A percentile compares a stretch with the other conserved stretches of the same genome.
phyloP scores from a whole-genome alignment of 2,329 filamentous ascomycete genomes.

The Epichloe amarillans region DNA sequence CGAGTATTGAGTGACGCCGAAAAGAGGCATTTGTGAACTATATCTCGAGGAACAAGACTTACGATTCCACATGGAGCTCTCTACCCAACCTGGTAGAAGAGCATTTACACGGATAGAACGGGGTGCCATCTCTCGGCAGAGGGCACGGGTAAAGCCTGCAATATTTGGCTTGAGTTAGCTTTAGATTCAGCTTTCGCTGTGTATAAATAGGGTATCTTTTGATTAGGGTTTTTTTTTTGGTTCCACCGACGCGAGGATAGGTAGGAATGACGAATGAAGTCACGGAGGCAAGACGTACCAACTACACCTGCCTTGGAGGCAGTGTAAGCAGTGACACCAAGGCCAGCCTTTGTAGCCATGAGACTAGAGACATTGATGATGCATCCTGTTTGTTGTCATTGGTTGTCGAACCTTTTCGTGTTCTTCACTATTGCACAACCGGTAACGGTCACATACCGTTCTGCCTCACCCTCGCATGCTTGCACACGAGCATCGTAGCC shows the following conservation, averaged over 20 bases:
- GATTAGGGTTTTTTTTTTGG: no score
- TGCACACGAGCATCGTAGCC: constrained; percentile 50
- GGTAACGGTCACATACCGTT: constrained; percentile 14
- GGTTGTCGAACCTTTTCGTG: neutral
- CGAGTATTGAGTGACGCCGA: neutral
- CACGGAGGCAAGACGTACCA: constrained; percentile 31
- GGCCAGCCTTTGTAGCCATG: constrained; percentile 54
- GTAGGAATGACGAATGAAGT: constrained; percentile 5
- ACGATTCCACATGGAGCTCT: constrained; percentile 70
- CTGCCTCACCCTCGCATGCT: constrained; percentile 24
- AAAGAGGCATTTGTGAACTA: constrained; percentile 3
- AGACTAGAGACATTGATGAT: constrained; percentile 77
- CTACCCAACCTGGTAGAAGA: constrained; percentile 70
- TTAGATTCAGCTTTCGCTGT: neutral
- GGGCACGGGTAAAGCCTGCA: constrained; percentile 52
- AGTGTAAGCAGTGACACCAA: constrained; percentile 60
- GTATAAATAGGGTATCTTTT: constrained; percentile 6
- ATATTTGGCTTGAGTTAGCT: constrained; percentile 1
- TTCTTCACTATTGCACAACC: no score
- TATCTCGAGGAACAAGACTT: constrained; percentile 16
- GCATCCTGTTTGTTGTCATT: constrained; percentile 30
- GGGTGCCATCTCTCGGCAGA: constrained; percentile 48
- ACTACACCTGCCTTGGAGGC: constrained; percentile 72
- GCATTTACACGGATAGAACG: constrained; percentile 62
- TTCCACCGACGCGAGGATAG: neutral